Conservation (phyloP, 352 stramenopile species). For the Pythium pyrilobum region DNA sequence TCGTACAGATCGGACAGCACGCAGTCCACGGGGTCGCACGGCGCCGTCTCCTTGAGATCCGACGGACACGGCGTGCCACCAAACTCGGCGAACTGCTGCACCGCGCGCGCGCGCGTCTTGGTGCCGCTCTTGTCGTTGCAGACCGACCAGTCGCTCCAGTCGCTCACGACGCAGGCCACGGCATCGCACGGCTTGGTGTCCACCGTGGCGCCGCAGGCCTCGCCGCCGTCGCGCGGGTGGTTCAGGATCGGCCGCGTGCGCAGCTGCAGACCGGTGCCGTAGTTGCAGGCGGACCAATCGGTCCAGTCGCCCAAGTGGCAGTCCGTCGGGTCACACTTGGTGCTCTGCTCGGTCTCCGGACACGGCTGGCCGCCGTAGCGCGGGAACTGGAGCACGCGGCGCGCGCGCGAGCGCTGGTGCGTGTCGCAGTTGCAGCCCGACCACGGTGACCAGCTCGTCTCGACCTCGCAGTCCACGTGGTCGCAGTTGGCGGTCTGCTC, state of each 20-base stretch:
- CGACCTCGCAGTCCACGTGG: constrained; percentile 12
- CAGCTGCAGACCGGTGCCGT: not conserved
- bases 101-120: constrained; percentile 5
- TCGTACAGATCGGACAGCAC: not conserved
- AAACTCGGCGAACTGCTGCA: constrained; percentile 18
- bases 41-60: not conserved
- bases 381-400: not conserved
- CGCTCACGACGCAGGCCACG: constrained; percentile 11
- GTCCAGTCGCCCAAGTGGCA: constrained; percentile 13
- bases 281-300: constrained; percentile 11
- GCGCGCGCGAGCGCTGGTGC: not conserved
- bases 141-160: constrained; percentile 7
- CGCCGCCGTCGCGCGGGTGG: constrained; percentile 2
- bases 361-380: constrained; percentile 11
- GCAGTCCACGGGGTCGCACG: not conserved
- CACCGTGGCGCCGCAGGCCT: not conserved
- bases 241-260: constrained; percentile 8
- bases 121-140: constrained; percentile 1
- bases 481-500: constrained; percentile 9
- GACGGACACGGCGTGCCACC: constrained; percentile 1
- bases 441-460: constrained; percentile 3
- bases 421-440: constrained; percentile 10
- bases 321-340: constrained; percentile 5
- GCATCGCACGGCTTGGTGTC: constrained; percentile 5
- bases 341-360: not conserved